These are phyloP conservation scores for Phytophthora nicotianae DNA, from an alignment of 352 stramenopile genomes.

Conservation along the genomic window DNA sequence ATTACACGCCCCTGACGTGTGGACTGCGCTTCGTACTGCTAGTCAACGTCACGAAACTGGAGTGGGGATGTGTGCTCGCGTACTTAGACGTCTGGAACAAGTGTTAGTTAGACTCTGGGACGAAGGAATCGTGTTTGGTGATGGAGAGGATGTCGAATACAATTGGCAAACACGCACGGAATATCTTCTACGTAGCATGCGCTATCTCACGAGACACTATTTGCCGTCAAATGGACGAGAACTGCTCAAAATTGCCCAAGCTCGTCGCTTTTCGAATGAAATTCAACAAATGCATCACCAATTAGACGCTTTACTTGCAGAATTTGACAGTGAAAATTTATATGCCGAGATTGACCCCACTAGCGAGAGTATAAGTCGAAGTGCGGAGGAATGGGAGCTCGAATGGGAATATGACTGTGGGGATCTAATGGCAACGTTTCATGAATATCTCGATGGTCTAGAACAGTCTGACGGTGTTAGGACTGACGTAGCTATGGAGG, in stretches of 20 bases:
- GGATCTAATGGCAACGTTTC: constrained; percentile 27
- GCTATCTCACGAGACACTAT: constrained; percentile 29
- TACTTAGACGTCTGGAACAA: constrained; percentile 31
- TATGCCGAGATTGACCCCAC: too few relatives aligned
- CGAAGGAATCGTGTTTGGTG: constrained; percentile 25
- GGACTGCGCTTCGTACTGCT: constrained; percentile 33
- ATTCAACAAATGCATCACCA: constrained; percentile 34
- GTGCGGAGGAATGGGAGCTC: constrained; percentile 22
- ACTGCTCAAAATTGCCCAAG: constrained; percentile 29
- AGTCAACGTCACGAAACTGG: constrained; percentile 25
- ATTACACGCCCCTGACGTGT: constrained; percentile 36
- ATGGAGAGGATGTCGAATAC: constrained; percentile 22
- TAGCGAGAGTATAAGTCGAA: constrained; percentile 7
- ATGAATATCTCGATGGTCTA: constrained; percentile 19
- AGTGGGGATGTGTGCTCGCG: constrained; percentile 30
- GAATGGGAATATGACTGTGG: constrained; percentile 33
- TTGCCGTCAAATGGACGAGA: constrained; percentile 17
- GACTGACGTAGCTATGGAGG: constrained; percentile 16
- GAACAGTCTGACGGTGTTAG: neutral
- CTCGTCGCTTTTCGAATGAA: constrained; percentile 37
- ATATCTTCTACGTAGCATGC: constrained; percentile 36
- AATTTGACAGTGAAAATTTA: constrained; percentile 26
- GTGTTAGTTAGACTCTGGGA: constrained; percentile 37
- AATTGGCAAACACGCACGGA: constrained; percentile 43
- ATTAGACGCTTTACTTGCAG: constrained; percentile 30